A percentile compares a stretch with the other conserved stretches of the same genome.
Evolutionary conservation across 495 filamentous ascomycete genomes (phyloP).

Genomic region (Polyplosphaeria fusca): DNA sequence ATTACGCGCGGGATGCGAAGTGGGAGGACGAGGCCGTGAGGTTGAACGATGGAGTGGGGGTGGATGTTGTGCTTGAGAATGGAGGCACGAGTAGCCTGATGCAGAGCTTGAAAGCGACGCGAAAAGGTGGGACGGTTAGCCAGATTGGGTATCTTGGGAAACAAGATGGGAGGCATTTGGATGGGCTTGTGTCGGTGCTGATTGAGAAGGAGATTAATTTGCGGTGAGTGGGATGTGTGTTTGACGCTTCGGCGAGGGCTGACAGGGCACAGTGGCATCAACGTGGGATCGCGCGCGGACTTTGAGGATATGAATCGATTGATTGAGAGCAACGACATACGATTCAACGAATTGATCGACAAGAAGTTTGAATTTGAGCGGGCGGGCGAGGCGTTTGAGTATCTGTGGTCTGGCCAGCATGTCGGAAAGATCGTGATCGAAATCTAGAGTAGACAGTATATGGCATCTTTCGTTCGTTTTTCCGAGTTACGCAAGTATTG

Average conservation of each 20-base stretch:
- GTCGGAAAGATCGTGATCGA: conserved; percentile 43
- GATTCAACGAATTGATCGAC: conserved; percentile 42
- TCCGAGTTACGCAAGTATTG: too few species aligned
- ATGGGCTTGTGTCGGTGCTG: conserved; percentile 37
- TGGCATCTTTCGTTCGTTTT: not conserved
- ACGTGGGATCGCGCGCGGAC: conserved; percentile 43
- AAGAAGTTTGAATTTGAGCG: conserved; percentile 37
- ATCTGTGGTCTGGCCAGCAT: conserved; percentile 42
- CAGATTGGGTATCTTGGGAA: conserved; percentile 46
- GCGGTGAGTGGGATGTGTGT: conserved; percentile 20
- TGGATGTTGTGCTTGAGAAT: conserved; percentile 45
- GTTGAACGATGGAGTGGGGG: conserved; percentile 41
- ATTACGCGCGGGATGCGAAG: conserved; percentile 38
- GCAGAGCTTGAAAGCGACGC: conserved; percentile 41
- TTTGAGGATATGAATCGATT: conserved; percentile 41
- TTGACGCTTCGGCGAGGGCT: not conserved
- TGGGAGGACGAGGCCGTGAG: conserved; percentile 43
- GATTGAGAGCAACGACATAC: conserved; percentile 31
- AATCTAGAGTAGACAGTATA: not conserved
- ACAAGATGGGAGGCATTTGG: conserved; percentile 33
- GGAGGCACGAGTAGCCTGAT: conserved; percentile 41
- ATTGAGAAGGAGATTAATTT: conserved; percentile 41
- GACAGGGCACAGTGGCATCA: conserved; percentile 38
- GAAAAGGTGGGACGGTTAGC: conserved; percentile 42
- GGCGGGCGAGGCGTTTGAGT: conserved; percentile 42